A percentile compares a stretch with the other conserved stretches of the same genome.
Conservation (phyloP, 2,329 filamentous ascomycete genomes). For the Diatrype stigma region DNA sequence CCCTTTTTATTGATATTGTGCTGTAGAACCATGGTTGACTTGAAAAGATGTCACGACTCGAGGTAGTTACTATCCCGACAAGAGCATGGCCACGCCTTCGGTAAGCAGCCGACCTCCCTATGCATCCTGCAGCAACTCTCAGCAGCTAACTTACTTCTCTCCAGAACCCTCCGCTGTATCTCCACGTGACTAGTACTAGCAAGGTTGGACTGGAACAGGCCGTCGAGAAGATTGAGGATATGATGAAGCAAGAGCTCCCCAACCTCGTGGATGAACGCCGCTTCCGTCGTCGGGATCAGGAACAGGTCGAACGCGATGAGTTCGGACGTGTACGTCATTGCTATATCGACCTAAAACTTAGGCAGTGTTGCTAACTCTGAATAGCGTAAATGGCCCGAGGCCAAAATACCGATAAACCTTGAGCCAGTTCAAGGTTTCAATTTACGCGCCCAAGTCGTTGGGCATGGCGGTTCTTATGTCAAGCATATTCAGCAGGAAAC, state of each 20-base stretch:
- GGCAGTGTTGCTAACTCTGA: slow-evolving; percentile 10
- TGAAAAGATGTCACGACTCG: slow-evolving; percentile 95
- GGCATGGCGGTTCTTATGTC: slow-evolving; percentile 89
- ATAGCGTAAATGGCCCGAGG: slow-evolving; percentile 97
- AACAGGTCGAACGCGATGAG: slow-evolving; percentile 83
- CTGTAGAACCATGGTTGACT: slow-evolving; percentile 55
- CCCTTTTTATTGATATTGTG: slow-evolving; percentile 40
- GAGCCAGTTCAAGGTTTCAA: slow-evolving; percentile 95
- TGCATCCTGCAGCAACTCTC: neutral
- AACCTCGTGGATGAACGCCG: slow-evolving; percentile 92
- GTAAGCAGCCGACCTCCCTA: slow-evolving; percentile 50
- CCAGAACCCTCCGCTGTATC: slow-evolving; percentile 87
- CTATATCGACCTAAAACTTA: neutral
- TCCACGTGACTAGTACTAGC: slow-evolving; percentile 89
- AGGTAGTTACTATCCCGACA: slow-evolving; percentile 95
- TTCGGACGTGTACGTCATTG: slow-evolving; percentile 68
- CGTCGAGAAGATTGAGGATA: slow-evolving; percentile 81
- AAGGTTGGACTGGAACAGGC: slow-evolving; percentile 91
- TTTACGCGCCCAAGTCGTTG: slow-evolving; percentile 90
- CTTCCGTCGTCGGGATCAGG: slow-evolving; percentile 78
- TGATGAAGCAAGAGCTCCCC: slow-evolving; percentile 94
- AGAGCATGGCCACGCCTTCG: slow-evolving; percentile 89
- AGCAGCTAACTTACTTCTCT: slow-evolving; percentile 7
- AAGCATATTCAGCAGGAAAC: slow-evolving; percentile 98
- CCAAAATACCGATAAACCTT: slow-evolving; percentile 85